Base-by-base conservation (phyloP, 306 rosid genomes). In the Ziziphus jujuba region DNA sequence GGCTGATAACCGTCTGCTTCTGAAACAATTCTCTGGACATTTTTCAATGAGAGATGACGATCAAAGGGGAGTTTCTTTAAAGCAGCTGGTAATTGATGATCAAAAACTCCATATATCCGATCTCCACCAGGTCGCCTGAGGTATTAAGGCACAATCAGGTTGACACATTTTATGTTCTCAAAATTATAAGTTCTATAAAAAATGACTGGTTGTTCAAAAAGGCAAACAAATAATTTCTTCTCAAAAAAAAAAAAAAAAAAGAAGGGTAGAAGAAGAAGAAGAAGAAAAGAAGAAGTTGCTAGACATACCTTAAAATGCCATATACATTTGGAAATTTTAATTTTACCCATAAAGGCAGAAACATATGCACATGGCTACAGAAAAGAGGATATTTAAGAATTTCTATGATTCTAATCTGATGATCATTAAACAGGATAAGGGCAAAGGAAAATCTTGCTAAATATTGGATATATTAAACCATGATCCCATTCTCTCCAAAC, bases 1-100 rank as follows among this genome's bases (percentile, higher is more conserved):
- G 99, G 99, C 53, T 95, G 99, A 78, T 95, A 95, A 47, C 99
- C 99, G 81, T 95, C 99, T 65, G 99, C 99, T 85, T 95, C 97
- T 28, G 89, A 73, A 58, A 95, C 99, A 72, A 95, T 82, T 79
- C 82, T 90, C 72, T 95, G 97, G 77, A 95, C 97, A 88, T 90
- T 90, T 79, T 85, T 90, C 38, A 84, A 10, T 54, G 89, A 78
- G 59, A 95, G 95, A 76, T 95, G 99, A 44, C 99, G 97, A 79
- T 95, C 99, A 49, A 95, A 82, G 49, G 99, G 99, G 36, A 95
- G 88, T 76, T 95, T 95, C 79, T 90, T 95, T 21, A 95, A 75
- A 72, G 99, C 99, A 70, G 99, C 97, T 0, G 99, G 99, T 76
- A 95, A 67, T 66, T 95, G 99, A 74, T 95, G 84, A 73, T 95